Conservation (phyloP, 805 yeast species). For the Dipodascopsis uninucleata region DNA sequence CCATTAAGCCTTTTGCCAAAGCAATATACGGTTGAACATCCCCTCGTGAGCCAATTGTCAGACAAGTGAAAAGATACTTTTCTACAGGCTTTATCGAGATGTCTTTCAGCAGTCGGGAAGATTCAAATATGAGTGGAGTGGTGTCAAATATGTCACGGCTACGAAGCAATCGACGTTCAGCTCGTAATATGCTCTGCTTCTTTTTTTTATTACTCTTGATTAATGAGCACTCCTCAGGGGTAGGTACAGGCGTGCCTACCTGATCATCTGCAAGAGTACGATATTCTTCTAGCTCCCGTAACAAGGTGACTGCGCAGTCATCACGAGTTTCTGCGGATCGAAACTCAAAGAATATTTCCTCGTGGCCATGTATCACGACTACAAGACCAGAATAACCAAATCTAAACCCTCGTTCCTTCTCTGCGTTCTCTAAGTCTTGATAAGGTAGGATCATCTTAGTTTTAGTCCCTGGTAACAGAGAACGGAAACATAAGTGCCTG, state of each 20-base stretch:
- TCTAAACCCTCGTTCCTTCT: slow-evolving; percentile 63
- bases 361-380: slow-evolving; percentile 66
- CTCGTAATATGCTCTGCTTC: slow-evolving; percentile 1
- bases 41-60: slow-evolving; percentile 93
- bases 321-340: slow-evolving; percentile 60
- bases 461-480: slow-evolving; percentile 70
- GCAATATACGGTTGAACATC: slow-evolving; percentile 97
- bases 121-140: slow-evolving; percentile 19
- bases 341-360: slow-evolving; percentile 75
- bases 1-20: slow-evolving; percentile 68
- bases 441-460: slow-evolving; percentile 83
- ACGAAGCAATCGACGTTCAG: slow-evolving; percentile 2
- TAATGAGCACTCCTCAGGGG: neutral
- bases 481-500: slow-evolving; percentile 69
- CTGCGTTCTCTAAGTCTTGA: slow-evolving; percentile 64
- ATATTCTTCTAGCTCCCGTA: slow-evolving; percentile 47
- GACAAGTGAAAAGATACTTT: slow-evolving; percentile 56
- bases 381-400: slow-evolving; percentile 69
- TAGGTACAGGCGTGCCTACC: neutral
- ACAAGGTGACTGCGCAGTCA: slow-evolving; percentile 57
- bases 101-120: slow-evolving; percentile 35
- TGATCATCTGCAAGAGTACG: neutral
- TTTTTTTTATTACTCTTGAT: neutral
- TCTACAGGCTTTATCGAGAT: slow-evolving; percentile 52
- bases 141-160: slow-evolving; percentile 1